A percentile compares a stretch with the other conserved stretches of the same genome.
These are phyloP conservation scores for Corchorus olitorius DNA, from an alignment of 345 rosid genomes.

Conservation along the genomic window DNA sequence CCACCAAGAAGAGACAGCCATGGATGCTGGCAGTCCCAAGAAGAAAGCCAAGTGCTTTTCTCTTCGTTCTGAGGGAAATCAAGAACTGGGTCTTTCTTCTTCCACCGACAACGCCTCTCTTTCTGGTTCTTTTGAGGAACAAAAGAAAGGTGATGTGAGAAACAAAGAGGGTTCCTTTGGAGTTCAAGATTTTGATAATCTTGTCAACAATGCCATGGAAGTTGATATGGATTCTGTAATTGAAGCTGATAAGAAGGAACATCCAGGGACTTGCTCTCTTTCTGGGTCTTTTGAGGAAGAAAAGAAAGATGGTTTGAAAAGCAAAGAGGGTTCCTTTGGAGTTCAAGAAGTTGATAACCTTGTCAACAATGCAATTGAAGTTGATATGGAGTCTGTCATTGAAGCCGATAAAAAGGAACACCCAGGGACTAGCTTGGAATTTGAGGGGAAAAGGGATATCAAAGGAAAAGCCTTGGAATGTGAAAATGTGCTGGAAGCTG, in stretches of 20 bases:
- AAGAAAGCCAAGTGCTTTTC: constrained; percentile 33
- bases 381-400: not conserved
- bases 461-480: constrained; percentile 24
- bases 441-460: constrained; percentile 14
- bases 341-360: constrained; percentile 24
- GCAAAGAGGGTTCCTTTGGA: constrained; percentile 27
- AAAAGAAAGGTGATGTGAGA: constrained; percentile 18
- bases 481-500: constrained; percentile 52
- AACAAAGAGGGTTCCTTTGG: constrained; percentile 25
- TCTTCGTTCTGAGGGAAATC: constrained; percentile 10
- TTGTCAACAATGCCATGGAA: not conserved
- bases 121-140: constrained; percentile 30
- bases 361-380: constrained; percentile 2
- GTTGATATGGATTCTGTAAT: not conserved
- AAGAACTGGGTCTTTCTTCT: constrained; percentile 23
- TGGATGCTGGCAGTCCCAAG: constrained; percentile 31
- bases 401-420: constrained; percentile 26
- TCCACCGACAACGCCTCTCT: constrained; percentile 17
- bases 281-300: constrained; percentile 26
- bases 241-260: constrained; percentile 27
- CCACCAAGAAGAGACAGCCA: constrained; percentile 18
- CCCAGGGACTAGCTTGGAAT: constrained; percentile 8
- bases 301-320: constrained; percentile 19
- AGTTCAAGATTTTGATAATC: constrained; percentile 25
- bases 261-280: not conserved